A percentile compares a stretch with the other conserved stretches of the same genome.
These are phyloP conservation scores for Juncus inflexus DNA, from an alignment of 176 grass and related monocot species.

Conservation along the genomic window DNA sequence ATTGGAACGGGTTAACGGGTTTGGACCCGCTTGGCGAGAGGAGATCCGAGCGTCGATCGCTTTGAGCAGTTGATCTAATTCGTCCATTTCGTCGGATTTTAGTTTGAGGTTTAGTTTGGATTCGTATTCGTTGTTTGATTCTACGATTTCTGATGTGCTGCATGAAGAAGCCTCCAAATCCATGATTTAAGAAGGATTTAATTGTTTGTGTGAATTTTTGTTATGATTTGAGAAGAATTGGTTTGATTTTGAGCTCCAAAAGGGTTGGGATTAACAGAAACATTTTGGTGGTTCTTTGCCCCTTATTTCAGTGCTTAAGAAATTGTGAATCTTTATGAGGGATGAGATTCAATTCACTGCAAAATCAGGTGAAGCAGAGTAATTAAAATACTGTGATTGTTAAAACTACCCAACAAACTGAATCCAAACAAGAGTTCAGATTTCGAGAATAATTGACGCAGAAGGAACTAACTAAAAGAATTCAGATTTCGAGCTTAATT, in stretches of 20 bases:
- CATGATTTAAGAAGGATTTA: not conserved
- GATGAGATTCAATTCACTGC: conserved; percentile 4
- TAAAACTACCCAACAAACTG: no score
- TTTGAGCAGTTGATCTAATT: conserved; percentile 70
- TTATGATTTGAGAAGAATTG: no score
- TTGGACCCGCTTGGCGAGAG: conserved; percentile 22
- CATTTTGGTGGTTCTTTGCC: no score
- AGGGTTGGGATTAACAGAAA: no score
- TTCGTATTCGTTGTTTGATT: conserved; percentile 63
- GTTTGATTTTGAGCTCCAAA: no score
- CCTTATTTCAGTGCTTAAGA: not conserved
- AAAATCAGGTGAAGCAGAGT: not conserved
- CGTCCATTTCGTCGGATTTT: conserved; percentile 45
- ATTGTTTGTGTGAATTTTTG: no score
- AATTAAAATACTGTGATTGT: no score
- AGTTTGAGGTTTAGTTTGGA: conserved; percentile 40
- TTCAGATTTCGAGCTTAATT: conserved; percentile 23
- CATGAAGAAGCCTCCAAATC: conserved; percentile 56
- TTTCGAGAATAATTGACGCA: conserved; percentile 9
- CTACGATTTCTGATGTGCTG: conserved; percentile 84
- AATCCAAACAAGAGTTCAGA: conserved; percentile 5
- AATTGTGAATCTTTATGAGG: not conserved
- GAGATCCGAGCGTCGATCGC: conserved; percentile 65
- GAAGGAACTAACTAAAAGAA: not conserved
- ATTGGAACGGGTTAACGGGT: conserved; percentile 37